Evolutionary conservation across 371 early-diverging fungal genomes (phyloP), one percentile per base, ranked within the genome.

Genomic region (Circinella umbellata): DNA sequence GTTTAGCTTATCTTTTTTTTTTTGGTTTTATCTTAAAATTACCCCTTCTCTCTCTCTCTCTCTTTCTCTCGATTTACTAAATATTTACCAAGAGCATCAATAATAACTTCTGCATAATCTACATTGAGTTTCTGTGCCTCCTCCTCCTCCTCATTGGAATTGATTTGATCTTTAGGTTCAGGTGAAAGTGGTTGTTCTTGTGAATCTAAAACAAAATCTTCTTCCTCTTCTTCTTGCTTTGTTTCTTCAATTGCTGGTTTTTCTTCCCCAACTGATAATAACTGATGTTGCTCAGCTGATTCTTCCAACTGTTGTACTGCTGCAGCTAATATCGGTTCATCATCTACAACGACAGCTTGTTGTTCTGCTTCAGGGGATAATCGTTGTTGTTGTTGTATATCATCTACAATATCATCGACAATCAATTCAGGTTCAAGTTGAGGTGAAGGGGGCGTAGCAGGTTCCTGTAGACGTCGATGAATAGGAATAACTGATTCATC

Each of bases 31-130:
- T 42, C 1, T 42, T 11, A 42, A 0, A 11, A 42, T 42, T 3
- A 42, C 42, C 1, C 11, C 1, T 42, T 1, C 11, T 42, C 42
- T 42, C 42, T 9, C 11, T 42, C 42, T 11, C 42, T 42, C 10
- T 39, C 10, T 10, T 39, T 39, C 39, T 39, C 9, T 42, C 42
- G 11, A 9, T 2, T 42, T 6, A 42, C 6, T 42, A 42, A 9
- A 42, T 42, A 42, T 77, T 27, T 78, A 82, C 82, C 85, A 46
- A 84, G 70, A 20, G 80, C 80, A 69, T 84, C 84, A 69, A 84
- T 81, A 49, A 84, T 81, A 1, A 84, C 72, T 73, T 81, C 81
- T 13, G 81, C 73, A 64, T 63, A 39, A 63, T 47, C 47, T n/a
- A 63, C 42, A 14, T 46, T 14, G 14, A 47, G 42, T 17, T 47